These are phyloP conservation scores for Suillus cothurnatus DNA, from an alignment of 768 basidiomycete species.

Conservation along the genomic window DNA sequence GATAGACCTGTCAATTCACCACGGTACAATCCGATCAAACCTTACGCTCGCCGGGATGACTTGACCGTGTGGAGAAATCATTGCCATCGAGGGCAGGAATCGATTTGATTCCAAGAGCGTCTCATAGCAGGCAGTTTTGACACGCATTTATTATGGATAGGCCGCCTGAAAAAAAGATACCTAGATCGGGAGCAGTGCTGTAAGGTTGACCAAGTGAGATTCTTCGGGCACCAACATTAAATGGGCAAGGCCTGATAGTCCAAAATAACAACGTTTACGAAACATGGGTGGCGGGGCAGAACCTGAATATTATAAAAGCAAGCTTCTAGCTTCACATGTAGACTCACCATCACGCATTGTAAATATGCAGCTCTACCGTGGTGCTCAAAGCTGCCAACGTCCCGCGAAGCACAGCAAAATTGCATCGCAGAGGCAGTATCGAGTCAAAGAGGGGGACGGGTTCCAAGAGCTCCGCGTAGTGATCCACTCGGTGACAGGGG, in stretches of 20 bases:
- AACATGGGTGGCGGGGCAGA: neutral
- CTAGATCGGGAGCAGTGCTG: neutral
- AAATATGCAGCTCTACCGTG: neutral
- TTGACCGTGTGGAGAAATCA: neutral
- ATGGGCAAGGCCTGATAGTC: neutral
- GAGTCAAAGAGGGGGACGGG: constrained; percentile 32
- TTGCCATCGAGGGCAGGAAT: neutral
- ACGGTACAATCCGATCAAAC: neutral
- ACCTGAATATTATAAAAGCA: neutral
- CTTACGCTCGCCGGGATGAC: neutral
- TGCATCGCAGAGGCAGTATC: constrained; percentile 30
- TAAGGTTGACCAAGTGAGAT: neutral
- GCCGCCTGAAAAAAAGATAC: neutral
- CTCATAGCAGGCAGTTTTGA: neutral
- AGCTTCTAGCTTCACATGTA: neutral
- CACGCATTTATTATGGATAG: neutral
- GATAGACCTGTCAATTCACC: neutral
- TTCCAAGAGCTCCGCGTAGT: constrained; percentile 33
- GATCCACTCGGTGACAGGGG: constrained; percentile 26
- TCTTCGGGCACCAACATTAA: neutral
- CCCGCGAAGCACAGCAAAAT: constrained; percentile 10
- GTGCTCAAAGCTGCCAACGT: neutral
- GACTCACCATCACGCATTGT: neutral
- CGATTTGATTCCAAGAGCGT: no score
- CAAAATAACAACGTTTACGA: neutral